Percentiles rank a stretch among this genome's conserved stretches.
Evolutionary conservation across 345 rosid genomes (phyloP).

Genomic region (Citropsis articulata): DNA sequence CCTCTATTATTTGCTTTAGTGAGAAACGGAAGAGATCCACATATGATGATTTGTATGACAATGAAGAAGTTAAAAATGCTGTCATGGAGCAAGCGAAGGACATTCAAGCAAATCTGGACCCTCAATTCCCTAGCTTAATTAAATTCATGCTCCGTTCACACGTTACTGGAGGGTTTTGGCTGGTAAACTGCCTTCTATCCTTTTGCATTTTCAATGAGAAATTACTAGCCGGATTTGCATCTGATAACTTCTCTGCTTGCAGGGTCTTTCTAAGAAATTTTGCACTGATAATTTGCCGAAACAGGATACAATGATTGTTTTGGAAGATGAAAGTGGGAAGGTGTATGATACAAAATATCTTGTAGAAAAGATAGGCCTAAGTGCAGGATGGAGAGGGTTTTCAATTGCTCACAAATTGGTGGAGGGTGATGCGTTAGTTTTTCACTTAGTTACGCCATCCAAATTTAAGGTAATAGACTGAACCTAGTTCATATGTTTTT

Average conservation of each 20-base stretch:
- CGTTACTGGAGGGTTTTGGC: conserved; percentile 60
- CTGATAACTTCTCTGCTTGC: conserved; percentile 4
- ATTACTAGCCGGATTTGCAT: neutral
- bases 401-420: conserved; percentile 45
- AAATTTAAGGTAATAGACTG: conserved; percentile 48
- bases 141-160: conserved; percentile 63
- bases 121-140: conserved; percentile 49
- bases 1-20: conserved; percentile 11
- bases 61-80: conserved; percentile 22
- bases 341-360: conserved; percentile 43
- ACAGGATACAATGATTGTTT: conserved; percentile 34
- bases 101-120: conserved; percentile 49
- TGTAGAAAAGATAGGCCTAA: conserved; percentile 48
- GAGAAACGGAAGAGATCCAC: conserved; percentile 34
- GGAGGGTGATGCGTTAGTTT: conserved; percentile 60
- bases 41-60: conserved; percentile 15
- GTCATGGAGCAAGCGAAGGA: conserved; percentile 44
- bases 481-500: neutral
- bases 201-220: neutral
- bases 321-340: conserved; percentile 51
- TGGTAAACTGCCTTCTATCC: conserved; percentile 32
- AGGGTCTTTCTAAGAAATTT: conserved; percentile 40
- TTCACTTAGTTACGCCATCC: conserved; percentile 48
- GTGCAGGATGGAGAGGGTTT: conserved; percentile 73
- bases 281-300: conserved; percentile 32